Base-by-base conservation (phyloP, 345 rosid species). In the Sonneratia alba region DNA sequence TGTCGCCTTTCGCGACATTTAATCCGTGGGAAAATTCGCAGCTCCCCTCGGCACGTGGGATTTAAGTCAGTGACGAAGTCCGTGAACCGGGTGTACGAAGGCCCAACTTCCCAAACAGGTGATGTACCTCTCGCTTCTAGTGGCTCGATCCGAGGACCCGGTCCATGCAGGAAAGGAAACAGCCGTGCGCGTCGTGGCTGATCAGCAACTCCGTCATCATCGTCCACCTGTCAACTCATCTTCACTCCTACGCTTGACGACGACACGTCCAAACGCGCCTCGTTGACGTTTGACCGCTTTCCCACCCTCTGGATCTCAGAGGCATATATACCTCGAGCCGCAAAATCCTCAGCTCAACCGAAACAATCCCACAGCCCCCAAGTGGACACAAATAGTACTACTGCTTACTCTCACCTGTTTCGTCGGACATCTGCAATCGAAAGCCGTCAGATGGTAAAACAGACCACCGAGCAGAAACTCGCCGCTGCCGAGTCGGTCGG, bases 31-130 rank as follows among this genome's bases (percentile, higher is more conserved):
- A 34, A 19, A 22, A 3, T 24, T 32, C 32, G 36, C 9, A 24
- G 8, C 37, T 11, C 14, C 21, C 49, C 18, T 12, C 0, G 32
- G 74, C 74, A 72, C 74, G 74, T 49, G 74, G 74, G 62, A 71
- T 12, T 53, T 0, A 53, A 53, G 70, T 40, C 51, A 22, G n/a
- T 14, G 8, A 1, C 4, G 4, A 27, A 3, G 1, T 70, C 53
- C 22, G 9, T 12, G 36, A 34, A 57, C 32, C 63, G 22, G 63
- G 63, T 21, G 63, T 32, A 57, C 34, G 12, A 24, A 57, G 21
- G 63, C 63, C 63, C 63, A 57, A 0, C 4, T 15, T 19, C n/a
- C 9, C 3, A 22, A 8, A 18, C 59, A 16, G 7, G 18, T 14
- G 32, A 27, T 27, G 32, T 1, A 1, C 32, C 32, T 27, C 32